Conservation (phyloP, 2,329 filamentous ascomycete genomes). For the Cylindrodendrum hubeiense region DNA sequence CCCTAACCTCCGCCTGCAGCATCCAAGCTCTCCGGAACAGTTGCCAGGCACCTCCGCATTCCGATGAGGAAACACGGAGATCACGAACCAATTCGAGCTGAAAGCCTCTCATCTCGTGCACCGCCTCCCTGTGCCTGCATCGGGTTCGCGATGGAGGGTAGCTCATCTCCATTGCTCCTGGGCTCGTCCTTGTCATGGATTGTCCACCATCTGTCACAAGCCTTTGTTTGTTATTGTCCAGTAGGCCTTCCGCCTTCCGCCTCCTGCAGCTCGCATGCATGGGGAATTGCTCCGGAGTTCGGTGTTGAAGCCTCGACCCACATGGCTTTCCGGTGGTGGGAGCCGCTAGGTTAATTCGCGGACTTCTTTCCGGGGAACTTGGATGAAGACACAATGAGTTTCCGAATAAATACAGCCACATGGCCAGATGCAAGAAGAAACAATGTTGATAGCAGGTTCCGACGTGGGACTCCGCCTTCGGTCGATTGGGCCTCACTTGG, state of each 20-base stretch:
- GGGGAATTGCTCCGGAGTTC: neutral
- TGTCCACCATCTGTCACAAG: neutral
- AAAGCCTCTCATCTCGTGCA: slow-evolving; percentile 19
- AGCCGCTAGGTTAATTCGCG: slow-evolving; percentile 17
- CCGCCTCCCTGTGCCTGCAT: slow-evolving; percentile 5
- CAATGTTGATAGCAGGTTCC: neutral
- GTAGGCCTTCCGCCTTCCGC: neutral
- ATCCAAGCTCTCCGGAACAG: slow-evolving; percentile 2
- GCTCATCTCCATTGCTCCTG: slow-evolving; percentile 10
- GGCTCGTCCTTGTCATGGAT: neutral
- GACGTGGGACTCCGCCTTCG: neutral
- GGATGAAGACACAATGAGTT: slow-evolving; percentile 9
- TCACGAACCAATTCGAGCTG: slow-evolving; percentile 8
- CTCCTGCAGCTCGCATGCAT: neutral
- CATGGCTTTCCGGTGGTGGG: slow-evolving; percentile 2
- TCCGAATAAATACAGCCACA: neutral
- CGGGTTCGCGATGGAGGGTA: slow-evolving; percentile 1
- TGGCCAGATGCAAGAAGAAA: slow-evolving; percentile 10
- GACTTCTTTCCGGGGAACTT: slow-evolving; percentile 27
- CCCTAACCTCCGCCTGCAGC: slow-evolving; percentile 27
- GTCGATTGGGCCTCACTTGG: neutral
- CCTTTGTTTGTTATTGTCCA: slow-evolving; percentile 5
- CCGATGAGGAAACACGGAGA: slow-evolving; percentile 13
- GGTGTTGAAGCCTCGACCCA: slow-evolving; percentile 11
- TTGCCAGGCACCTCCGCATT: slow-evolving; percentile 14